Evolutionary conservation across 192 early-diverging fungal genomes (phyloP).

Genomic region (Coemansia nantahalensis): DNA sequence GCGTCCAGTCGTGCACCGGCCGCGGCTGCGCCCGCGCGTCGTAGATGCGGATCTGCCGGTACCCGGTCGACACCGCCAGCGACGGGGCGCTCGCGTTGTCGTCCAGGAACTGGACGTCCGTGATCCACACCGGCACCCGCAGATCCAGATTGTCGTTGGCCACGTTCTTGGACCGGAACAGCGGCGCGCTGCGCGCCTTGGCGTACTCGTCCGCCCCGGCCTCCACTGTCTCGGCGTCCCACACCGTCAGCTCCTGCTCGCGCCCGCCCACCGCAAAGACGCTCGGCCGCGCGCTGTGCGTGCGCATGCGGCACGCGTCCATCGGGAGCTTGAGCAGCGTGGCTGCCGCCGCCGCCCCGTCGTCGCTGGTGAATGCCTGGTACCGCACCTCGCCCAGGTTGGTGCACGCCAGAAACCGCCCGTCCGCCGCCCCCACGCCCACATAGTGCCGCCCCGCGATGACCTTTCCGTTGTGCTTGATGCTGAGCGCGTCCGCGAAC

Average conservation of each 20-base stretch:
- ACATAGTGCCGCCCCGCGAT: constrained; percentile 25
- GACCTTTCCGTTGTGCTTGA: constrained; percentile 26
- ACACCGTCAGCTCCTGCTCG: constrained; percentile 80
- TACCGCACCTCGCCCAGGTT: constrained; percentile 45
- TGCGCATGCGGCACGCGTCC: constrained; percentile 67
- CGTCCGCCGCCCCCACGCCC: constrained; percentile 14
- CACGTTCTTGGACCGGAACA: constrained; percentile 86
- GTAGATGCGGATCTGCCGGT: constrained; percentile 83
- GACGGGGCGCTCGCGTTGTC: constrained; percentile 34
- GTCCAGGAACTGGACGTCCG: constrained; percentile 71
- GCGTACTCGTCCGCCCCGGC: constrained; percentile 11
- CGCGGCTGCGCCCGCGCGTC: constrained; percentile 66
- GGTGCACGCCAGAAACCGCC: constrained; percentile 30
- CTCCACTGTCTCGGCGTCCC: constrained; percentile 42
- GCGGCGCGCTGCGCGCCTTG: constrained; percentile 35
- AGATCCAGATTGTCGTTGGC: constrained; percentile 76
- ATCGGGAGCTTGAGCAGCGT: constrained; percentile 36
- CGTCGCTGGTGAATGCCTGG: constrained; percentile 14
- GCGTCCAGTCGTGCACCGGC: constrained; percentile 64
- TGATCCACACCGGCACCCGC: constrained; percentile 85
- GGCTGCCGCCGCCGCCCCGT: background rate
- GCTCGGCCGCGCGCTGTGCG: constrained; percentile 60
- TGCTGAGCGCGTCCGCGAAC: constrained; percentile 13
- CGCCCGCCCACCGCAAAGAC: constrained; percentile 84
- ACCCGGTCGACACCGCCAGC: constrained; percentile 67